Evolutionary conservation across 2,329 filamentous ascomycete genomes (phyloP).

Genomic region (Lecanicillium sp.): DNA sequence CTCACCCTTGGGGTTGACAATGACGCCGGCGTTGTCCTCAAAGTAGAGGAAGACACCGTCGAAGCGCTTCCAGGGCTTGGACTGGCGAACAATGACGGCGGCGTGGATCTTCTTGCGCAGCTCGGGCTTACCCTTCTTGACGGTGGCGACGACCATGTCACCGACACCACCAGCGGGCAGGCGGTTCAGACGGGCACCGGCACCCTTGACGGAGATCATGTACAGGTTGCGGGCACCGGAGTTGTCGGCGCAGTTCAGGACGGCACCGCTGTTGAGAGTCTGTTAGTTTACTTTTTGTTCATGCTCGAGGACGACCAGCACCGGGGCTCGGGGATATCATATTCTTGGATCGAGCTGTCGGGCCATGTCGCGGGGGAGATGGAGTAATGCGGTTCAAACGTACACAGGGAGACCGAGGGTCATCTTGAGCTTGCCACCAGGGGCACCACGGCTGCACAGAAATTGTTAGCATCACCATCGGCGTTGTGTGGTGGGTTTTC

Average conservation of each 20-base stretch:
- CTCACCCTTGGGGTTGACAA: constrained; percentile 99
- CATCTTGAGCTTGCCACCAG: constrained; percentile 99
- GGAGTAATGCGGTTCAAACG: constrained; percentile 39
- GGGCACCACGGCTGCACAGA: constrained; percentile 65
- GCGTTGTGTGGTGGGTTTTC: background rate
- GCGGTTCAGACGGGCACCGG: constrained; percentile 94
- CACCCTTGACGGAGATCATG: constrained; percentile 99
- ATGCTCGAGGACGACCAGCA: too few relatives aligned
- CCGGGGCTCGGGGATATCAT: too few relatives aligned
- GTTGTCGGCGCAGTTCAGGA: constrained; percentile 99
- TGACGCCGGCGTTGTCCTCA: constrained; percentile 99
- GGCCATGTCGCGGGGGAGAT: too few relatives aligned
- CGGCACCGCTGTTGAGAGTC: constrained; percentile 68
- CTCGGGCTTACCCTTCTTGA: constrained; percentile 99
- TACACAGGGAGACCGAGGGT: constrained; percentile 99
- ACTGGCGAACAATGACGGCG: constrained; percentile 95
- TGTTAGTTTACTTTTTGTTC: constrained; percentile 9
- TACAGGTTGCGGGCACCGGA: constrained; percentile 97
- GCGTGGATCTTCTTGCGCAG: constrained; percentile 99
- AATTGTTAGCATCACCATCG: constrained; percentile 22
- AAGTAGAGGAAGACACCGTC: constrained; percentile 99
- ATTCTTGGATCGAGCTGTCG: too few relatives aligned
- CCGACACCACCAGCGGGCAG: constrained; percentile 95
- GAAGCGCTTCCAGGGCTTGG: constrained; percentile 98
- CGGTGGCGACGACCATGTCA: constrained; percentile 99